phyloP scores from a whole-genome alignment of 192 early-diverging fungal genomes.

The Glomus cerebriforme region DNA sequence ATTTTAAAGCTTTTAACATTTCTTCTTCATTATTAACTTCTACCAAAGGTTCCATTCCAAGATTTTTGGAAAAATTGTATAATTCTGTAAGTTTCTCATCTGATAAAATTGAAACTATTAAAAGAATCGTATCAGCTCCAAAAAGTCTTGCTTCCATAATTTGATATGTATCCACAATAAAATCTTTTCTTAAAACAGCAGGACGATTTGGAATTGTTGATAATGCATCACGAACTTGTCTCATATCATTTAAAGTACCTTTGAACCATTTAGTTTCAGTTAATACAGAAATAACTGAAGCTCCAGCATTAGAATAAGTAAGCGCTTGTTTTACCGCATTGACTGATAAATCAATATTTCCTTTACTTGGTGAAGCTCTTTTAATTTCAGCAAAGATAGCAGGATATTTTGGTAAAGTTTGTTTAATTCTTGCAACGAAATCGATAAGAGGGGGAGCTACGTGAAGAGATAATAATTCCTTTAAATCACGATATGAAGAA shows the following conservation, averaged over 20 bases:
- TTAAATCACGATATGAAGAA: slow-evolving; percentile 64
- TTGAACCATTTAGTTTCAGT: slow-evolving; percentile 99
- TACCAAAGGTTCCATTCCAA: slow-evolving; percentile 98
- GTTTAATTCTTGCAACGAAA: slow-evolving; percentile 71
- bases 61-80: slow-evolving; percentile 68
- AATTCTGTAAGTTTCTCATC: slow-evolving; percentile 66
- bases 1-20: slow-evolving; percentile 81
- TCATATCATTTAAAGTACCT: slow-evolving; percentile 90
- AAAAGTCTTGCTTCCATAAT: slow-evolving; percentile 92
- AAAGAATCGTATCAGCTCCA: slow-evolving; percentile 93
- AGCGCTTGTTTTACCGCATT: slow-evolving; percentile 89
- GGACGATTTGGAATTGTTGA: slow-evolving; percentile 70
- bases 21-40: slow-evolving; percentile 93
- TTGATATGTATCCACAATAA: slow-evolving; percentile 94
- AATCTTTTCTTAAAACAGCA: slow-evolving; percentile 96
- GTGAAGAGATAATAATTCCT: slow-evolving; percentile 66
- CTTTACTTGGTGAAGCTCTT: slow-evolving; percentile 95
- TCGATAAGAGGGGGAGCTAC: slow-evolving; percentile 78
- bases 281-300: slow-evolving; percentile 93
- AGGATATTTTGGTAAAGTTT: slow-evolving; percentile 49
- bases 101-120: slow-evolving; percentile 95
- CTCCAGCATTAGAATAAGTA: slow-evolving; percentile 85
- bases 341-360: slow-evolving; percentile 78
- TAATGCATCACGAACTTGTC: slow-evolving; percentile 76
- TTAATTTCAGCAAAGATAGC: slow-evolving; percentile 98